A percentile compares a stretch with the other conserved stretches of the same genome.
phyloP scores from a whole-genome alignment of 73 alveolate species.

The Effrenium voratum region DNA sequence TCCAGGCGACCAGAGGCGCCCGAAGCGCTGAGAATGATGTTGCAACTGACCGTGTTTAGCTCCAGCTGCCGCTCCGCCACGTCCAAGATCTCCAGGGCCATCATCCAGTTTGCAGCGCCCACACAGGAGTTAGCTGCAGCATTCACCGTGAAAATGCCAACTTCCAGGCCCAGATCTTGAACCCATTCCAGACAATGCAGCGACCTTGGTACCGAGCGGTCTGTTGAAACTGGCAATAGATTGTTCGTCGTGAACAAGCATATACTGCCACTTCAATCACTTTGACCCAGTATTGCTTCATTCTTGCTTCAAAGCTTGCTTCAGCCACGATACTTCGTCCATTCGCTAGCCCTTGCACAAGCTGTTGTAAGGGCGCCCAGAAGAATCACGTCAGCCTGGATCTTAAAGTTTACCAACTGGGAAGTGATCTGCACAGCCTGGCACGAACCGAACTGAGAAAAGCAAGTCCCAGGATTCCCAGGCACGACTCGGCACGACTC shows the following conservation, averaged over 20 bases:
- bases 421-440: neutral
- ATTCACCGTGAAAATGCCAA: neutral
- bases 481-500: too few relatives aligned
- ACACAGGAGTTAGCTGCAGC: slow-evolving; percentile 21
- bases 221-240: too few relatives aligned
- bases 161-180: neutral
- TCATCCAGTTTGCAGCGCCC: neutral
- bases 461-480: too few relatives aligned
- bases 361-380: neutral
- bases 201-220: neutral
- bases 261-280: too few relatives aligned
- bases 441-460: too few relatives aligned
- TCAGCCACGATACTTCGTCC: neutral
- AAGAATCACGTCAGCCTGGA: neutral
- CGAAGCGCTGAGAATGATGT: slow-evolving; percentile 7
- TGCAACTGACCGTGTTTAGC: slow-evolving; percentile 28
- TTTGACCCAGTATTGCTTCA: neutral
- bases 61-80: neutral
- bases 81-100: neutral
- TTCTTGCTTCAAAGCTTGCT: neutral
- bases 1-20: neutral
- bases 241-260: too few relatives aligned
- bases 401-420: too few relatives aligned
- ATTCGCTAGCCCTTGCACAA: neutral
- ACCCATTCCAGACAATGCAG: neutral